Conservation (phyloP, 2,329 filamentous ascomycete genomes). For the Parascedosporium putredinis region DNA sequence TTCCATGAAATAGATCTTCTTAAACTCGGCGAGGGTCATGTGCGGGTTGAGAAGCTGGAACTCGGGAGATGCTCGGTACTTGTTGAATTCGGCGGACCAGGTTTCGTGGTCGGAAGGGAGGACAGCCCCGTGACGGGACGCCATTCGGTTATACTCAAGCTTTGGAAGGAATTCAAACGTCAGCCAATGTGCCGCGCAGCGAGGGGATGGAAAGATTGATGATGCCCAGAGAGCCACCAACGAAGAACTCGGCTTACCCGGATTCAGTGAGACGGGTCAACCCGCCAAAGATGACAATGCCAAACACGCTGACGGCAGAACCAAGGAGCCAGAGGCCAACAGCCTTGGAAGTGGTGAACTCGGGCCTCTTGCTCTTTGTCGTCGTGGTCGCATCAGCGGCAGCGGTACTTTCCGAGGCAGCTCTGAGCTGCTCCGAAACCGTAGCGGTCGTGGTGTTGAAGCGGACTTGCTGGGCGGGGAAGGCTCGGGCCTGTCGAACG, state of each 20-base stretch:
- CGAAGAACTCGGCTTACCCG: conserved; percentile 49
- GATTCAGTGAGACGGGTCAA: conserved; percentile 92
- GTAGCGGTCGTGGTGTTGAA: conserved; percentile 7
- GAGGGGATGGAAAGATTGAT: conserved; percentile 4
- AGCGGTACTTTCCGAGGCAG: background rate
- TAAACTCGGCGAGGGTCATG: conserved; percentile 91
- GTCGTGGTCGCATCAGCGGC: background rate
- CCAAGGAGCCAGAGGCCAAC: conserved; percentile 90
- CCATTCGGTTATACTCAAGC: conserved; percentile 98
- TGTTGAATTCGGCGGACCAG: conserved; percentile 88
- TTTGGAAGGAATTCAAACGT: too few relatives aligned
- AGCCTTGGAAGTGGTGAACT: conserved; percentile 59
- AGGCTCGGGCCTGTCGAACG: conserved; percentile 15
- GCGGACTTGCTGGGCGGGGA: conserved; percentile 14
- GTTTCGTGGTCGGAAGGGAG: conserved; percentile 68
- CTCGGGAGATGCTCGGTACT: conserved; percentile 87
- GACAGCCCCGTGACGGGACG: conserved; percentile 86
- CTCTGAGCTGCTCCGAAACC: conserved; percentile 3
- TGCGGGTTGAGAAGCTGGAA: conserved; percentile 84
- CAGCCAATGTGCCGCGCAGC: too few relatives aligned
- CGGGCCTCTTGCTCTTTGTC: conserved; percentile 24
- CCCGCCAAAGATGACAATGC: conserved; percentile 91
- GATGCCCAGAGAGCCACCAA: too few relatives aligned
- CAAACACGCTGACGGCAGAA: conserved; percentile 88
- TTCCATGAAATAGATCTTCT: conserved; percentile 99